Evolutionary conservation across 2,329 filamentous ascomycete genomes (phyloP), one percentile per base, ranked within the genome.

Genomic region (Penicillium brevicompactum): DNA sequence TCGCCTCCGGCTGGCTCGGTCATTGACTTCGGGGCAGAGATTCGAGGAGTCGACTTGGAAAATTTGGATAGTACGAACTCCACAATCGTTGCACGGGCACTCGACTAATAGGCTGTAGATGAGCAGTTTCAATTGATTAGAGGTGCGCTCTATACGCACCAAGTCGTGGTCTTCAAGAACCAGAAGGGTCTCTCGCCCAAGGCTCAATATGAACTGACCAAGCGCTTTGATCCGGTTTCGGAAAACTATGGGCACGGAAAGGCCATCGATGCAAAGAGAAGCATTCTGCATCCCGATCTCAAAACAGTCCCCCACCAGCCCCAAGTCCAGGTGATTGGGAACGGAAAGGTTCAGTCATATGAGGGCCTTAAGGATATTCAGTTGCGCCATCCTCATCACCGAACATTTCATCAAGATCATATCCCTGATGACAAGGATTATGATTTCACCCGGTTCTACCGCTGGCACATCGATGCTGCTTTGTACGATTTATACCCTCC

Each of bases 381-480:
- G 32, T 81, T 92, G 31, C 83, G 83, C 53, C 90, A 92, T 67
- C 89, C 90, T 5, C 89, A 92, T 67, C 90, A 92, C 77, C 82
- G 82, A 55, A 91, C 86, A 1, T 92, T 92, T 74, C 89, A 92
- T 72, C 82, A 84, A 49, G 83, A 84, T 5, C 69, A 76, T 18
- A 84, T 92, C 59, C 81, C 87, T 0, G 75, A 86, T 1, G 76
- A 78, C n/a, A 79, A 85, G n/a, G 84, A 86, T 58, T 70, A 82
- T 5, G 78, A 82, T 11, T 78, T 77, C 62, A 86, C 83, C 0
- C 75, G 83, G 6, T 86, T 91, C 75, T 92, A 90, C 74, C 80
- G 89, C 56, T 92, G 89, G 89, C 89, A 92, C 70, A 91, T 92
- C 51, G 89, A 92, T 66, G 89, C 89, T 3, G 89, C 89, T 1